Percentiles rank a stretch among this genome's conserved stretches.
These are phyloP conservation scores for Cyamopsis tetragonoloba DNA, from an alignment of 306 rosid species.

Conservation along the genomic window DNA sequence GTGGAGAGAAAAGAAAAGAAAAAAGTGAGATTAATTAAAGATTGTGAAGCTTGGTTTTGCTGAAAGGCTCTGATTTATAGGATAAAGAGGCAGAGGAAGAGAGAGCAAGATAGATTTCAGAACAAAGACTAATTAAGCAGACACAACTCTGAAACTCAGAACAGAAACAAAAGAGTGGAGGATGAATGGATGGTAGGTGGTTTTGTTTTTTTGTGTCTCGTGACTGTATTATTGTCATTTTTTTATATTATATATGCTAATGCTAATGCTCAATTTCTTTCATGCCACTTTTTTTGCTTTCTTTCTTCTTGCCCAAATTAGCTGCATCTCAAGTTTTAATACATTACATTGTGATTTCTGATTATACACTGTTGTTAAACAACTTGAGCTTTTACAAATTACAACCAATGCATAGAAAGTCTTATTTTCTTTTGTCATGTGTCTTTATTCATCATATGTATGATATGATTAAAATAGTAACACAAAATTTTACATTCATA, in stretches of 20 bases:
- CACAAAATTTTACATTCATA: neutral
- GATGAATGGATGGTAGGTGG: neutral
- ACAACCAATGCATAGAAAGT: neutral
- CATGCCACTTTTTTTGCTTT: neutral
- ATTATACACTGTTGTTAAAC: neutral
- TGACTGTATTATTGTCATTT: constrained; percentile 37
- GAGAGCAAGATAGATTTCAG: neutral
- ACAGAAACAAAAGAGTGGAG: neutral
- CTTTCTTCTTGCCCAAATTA: neutral
- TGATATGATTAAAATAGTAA: neutral
- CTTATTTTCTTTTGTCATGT: neutral
- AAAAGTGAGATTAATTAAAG: constrained; percentile 1
- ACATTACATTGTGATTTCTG: no score
- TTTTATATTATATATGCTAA: neutral
- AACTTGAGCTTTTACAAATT: neutral
- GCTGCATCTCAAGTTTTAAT: neutral
- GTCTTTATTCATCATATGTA: neutral
- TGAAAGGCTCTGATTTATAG: constrained; percentile 27
- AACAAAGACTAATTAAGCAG: neutral
- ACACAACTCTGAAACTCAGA: constrained; percentile 1
- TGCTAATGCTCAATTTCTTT: no score
- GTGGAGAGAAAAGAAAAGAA: neutral
- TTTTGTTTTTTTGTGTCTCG: constrained; percentile 47
- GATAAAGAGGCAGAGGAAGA: neutral
- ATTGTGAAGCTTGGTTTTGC: constrained; percentile 25